Base-by-base conservation (phyloP, 1,284 basidiomycete genomes). In the Apiotrichum brassicae region DNA sequence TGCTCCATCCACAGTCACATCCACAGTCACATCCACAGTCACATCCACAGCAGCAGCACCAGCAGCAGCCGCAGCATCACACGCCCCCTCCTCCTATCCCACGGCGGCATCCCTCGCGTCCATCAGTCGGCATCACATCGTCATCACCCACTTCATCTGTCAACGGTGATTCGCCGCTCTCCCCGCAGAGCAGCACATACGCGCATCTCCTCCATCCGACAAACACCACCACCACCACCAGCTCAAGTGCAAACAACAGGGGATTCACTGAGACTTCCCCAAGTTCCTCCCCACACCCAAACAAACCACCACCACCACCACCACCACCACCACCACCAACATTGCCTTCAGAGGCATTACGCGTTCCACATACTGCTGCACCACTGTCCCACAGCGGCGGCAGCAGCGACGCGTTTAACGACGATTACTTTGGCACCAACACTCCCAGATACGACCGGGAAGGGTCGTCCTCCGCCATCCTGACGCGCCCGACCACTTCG, bases 51-150 rank as follows among this genome's bases (percentile, higher is more conserved):
- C 33, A 18, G 20, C 42, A 23, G 8, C 32, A 2, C 12, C 33
- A 35, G 3, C 30, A 23, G 9, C 41, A 23, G 19, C 38, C 20
- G 13, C 23, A 24, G 9, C 30, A 24, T 9, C 28, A 22, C 12
- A 19, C 49, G 2, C 33, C 26, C 16, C 53, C 53, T 20, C 53
- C 53, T 5, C 53, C 53, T 22, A 48, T 55, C 30, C 53, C 53
- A 7, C 46, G 53, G 7, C 41, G 53, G 16, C 49, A 55, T 32
- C 53, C 53, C n/a, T 55, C 53, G 1, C 23, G 53, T 1, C 47
- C 52, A 18, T 50, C 53, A 2, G 18, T 50, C 6, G 39, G 32
- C 11, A 28, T 32, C 12, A 46, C 34, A 4, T 24, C 40, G 3
- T 30, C 33, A 2, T 30, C 37, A 6, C 25, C 40, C 16, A 24